A percentile compares a stretch with the other conserved stretches of the same genome.
Evolutionary conservation across 2,329 filamentous ascomycete species (phyloP).

Genomic region (Alternaria solani): DNA sequence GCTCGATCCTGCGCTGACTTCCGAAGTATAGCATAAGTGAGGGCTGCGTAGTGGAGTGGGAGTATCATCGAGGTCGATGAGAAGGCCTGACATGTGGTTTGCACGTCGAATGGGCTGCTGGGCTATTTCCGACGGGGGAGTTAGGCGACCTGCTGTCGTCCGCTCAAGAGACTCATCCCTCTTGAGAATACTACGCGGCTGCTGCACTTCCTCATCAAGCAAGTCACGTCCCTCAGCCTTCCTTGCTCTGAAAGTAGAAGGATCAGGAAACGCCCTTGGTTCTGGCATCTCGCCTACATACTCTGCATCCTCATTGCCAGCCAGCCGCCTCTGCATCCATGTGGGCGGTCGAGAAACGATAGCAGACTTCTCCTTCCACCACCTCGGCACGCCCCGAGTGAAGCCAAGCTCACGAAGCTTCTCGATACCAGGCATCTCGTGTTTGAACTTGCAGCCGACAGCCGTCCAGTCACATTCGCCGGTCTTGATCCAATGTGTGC

Average conservation of each 20-base stretch:
- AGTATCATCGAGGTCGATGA: slow-evolving; percentile 22
- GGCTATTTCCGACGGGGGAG: not conserved
- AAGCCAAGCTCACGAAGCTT: slow-evolving; percentile 76
- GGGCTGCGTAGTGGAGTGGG: slow-evolving; percentile 8
- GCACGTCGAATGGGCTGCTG: not conserved
- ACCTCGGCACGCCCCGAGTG: slow-evolving; percentile 58
- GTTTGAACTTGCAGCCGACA: slow-evolving; percentile 87
- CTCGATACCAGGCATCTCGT: slow-evolving; percentile 82
- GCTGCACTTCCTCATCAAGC: not conserved
- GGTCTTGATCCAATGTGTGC: slow-evolving; percentile 88
- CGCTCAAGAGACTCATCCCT: not conserved
- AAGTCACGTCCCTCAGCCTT: not conserved
- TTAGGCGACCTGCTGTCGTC: not conserved
- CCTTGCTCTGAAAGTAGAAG: slow-evolving; percentile 2
- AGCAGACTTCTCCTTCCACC: slow-evolving; percentile 62
- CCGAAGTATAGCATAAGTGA: slow-evolving; percentile 1
- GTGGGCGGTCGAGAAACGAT: slow-evolving; percentile 29
- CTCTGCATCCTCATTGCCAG: slow-evolving; percentile 6
- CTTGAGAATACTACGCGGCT: not conserved
- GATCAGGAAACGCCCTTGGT: slow-evolving; percentile 16
- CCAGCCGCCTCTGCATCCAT: slow-evolving; percentile 36
- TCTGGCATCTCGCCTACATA: not conserved
- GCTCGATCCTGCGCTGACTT: not conserved
- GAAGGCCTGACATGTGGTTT: slow-evolving; percentile 4
- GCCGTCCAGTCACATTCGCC: slow-evolving; percentile 86